phyloP scores from a whole-genome alignment of 257 asterid genomes.

The Voacanga thouarsii region DNA sequence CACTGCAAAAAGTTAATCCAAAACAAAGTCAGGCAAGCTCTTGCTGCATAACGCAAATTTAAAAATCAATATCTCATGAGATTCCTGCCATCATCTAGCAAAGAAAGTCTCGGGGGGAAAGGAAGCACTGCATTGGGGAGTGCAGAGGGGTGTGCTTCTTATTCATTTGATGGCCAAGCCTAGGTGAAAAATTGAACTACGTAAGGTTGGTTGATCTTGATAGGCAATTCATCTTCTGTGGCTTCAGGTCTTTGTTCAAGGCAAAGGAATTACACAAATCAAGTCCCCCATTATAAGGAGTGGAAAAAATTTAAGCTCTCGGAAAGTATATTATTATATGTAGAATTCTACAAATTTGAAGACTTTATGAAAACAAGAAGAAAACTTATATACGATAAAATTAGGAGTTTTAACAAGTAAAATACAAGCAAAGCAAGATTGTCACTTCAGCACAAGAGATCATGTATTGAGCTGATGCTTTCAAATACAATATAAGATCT shows the following conservation, averaged over 20 bases:
- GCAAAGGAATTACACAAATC: background rate
- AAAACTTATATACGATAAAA: background rate
- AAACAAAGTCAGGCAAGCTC: slow-evolving; percentile 1
- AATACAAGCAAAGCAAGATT: background rate
- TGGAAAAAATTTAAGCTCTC: background rate
- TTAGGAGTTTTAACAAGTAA: background rate
- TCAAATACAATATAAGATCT: background rate
- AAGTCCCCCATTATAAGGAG: background rate
- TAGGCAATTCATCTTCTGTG: background rate
- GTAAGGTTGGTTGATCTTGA: background rate
- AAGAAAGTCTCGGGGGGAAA: background rate
- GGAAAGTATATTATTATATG: background rate
- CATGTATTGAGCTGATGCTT: background rate
- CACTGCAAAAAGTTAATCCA: slow-evolving; percentile 20
- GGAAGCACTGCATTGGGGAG: background rate
- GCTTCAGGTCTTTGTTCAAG: no score
- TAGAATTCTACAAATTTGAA: background rate
- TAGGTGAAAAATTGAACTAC: background rate
- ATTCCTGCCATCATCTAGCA: background rate
- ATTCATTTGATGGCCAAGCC: background rate
- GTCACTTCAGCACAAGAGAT: background rate
- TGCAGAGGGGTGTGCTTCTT: background rate
- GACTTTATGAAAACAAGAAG: background rate
- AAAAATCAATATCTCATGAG: background rate
- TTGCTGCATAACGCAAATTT: background rate